phyloP scores from a whole-genome alignment of 2,329 filamentous ascomycete species.

The Truncatella angustata region DNA sequence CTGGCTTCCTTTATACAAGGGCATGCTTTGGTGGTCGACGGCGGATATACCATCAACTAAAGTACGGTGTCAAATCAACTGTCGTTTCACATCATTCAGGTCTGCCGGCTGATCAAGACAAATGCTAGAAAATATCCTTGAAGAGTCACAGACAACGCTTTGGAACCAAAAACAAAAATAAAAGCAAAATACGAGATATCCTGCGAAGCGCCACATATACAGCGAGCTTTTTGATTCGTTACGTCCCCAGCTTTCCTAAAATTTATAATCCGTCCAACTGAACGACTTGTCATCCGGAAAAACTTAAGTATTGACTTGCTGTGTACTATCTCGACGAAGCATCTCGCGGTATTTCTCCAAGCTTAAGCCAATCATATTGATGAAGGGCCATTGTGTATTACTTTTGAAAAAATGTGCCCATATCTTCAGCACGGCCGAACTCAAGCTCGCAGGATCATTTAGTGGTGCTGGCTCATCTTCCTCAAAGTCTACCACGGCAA shows the following conservation, averaged over 20 bases:
- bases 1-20: conserved; percentile 51
- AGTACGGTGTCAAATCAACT: not conserved
- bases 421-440: conserved; percentile 40
- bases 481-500: conserved; percentile 34
- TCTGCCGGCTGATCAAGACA: not conserved
- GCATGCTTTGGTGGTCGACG: conserved; percentile 50
- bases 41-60: conserved; percentile 49
- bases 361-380: conserved; percentile 42
- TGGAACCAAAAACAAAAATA: too few relatives aligned
- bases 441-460: conserved; percentile 29
- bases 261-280: too few relatives aligned
- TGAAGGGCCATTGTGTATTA: conserved; percentile 47
- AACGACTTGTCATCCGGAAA: too few relatives aligned
- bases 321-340: conserved; percentile 11
- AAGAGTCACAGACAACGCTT: too few relatives aligned
- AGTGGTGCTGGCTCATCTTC: conserved; percentile 29
- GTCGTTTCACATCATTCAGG: not conserved
- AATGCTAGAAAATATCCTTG: not conserved
- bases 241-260: too few relatives aligned
- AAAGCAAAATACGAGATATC: too few relatives aligned
- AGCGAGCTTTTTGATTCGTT: too few relatives aligned
- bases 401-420: conserved; percentile 46
- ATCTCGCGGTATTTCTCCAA: conserved; percentile 34
- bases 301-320: not conserved
- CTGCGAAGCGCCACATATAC: too few relatives aligned